Base-by-base conservation (phyloP, 202 grass and related monocot genomes). In the Saccharum hybrid region DNA sequence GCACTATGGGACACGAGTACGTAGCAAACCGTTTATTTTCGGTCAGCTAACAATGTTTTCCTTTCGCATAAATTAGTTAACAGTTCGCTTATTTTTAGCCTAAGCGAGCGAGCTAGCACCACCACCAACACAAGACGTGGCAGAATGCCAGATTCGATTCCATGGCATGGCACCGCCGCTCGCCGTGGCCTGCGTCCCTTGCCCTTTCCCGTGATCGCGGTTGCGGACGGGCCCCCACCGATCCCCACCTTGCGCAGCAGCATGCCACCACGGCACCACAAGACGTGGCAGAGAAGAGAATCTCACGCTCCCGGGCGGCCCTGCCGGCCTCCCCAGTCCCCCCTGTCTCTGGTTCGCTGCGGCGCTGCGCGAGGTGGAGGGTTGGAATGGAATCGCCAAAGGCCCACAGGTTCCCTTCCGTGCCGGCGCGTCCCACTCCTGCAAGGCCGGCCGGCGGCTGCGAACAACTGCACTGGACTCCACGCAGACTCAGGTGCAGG, bases 171-270 rank as follows among this genome's bases (percentile, higher is more conserved):
- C 62, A 28, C 3, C 11, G 59, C 10, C 2, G 3, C 65, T 15
- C 7, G 34, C 48, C 4, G 5, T 16, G 19, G 6, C 30, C 48
- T 37, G 41, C 69, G 11, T 1, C 13, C 42, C 62, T 79, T 79
- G 51, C 62, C 18, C 76, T 79, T 79, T 66, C 62, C 18, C 76
- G 76, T 79, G 76, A 67, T 51, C 76, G 19, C 76, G 63, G 62
- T 79, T 79, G 18, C 42, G 33, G 22, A 79, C 22, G 74, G 16
- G 9, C 57, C 41, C 76, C 76, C 61, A 63, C 59, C 45, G 45
- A 48, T 48, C 3, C 45, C 45, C 45, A 14, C 45, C 45, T 5
- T 4, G 8, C 45, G 12, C 12, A 13, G 4, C 73, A 40, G 10
- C 54, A 18, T 51, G 48, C 6, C 22, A 15, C 41, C 19, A 68